phyloP scores from a whole-genome alignment of 2,329 filamentous ascomycete genomes.

The Penicillium griseofulvum region DNA sequence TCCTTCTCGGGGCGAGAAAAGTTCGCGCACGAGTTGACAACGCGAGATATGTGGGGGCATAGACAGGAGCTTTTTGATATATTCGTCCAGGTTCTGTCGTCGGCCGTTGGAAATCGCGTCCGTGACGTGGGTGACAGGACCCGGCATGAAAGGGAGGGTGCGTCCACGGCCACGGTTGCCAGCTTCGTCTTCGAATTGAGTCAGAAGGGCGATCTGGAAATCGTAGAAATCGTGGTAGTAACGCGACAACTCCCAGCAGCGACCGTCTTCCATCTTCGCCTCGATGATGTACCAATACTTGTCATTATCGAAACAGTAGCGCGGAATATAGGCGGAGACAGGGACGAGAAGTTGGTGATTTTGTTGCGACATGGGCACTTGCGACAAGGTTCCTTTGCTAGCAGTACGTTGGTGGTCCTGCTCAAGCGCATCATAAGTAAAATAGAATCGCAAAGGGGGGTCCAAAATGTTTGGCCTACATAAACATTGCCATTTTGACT shows the following conservation, averaged over 20 bases:
- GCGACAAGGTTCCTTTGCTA: slow-evolving; percentile 35
- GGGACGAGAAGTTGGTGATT: slow-evolving; percentile 66
- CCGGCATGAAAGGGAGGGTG: slow-evolving; percentile 93
- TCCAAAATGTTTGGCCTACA: slow-evolving; percentile 44
- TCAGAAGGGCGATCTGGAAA: slow-evolving; percentile 92
- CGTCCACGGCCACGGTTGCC: slow-evolving; percentile 80
- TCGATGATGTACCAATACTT: slow-evolving; percentile 99
- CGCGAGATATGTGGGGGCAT: slow-evolving; percentile 82
- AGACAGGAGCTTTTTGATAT: slow-evolving; percentile 84
- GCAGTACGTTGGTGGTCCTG: slow-evolving; percentile 40
- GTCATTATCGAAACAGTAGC: slow-evolving; percentile 93
- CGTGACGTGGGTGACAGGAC: slow-evolving; percentile 96
- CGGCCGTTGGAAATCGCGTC: slow-evolving; percentile 93
- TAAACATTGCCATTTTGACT: slow-evolving; percentile 51
- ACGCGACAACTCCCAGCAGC: slow-evolving; percentile 87
- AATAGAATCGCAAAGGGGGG: neutral
- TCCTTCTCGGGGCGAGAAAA: slow-evolving; percentile 85
- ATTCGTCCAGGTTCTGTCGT: slow-evolving; percentile 88
- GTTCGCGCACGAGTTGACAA: slow-evolving; percentile 79
- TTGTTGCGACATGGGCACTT: slow-evolving; percentile 39
- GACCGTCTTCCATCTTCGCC: slow-evolving; percentile 81
- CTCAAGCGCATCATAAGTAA: neutral
- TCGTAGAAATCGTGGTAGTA: slow-evolving; percentile 99
- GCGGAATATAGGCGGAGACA: slow-evolving; percentile 77
- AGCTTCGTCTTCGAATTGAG: slow-evolving; percentile 86